Conservation (phyloP, 2,329 filamentous ascomycete genomes). For the Tolypocladium paradoxum region DNA sequence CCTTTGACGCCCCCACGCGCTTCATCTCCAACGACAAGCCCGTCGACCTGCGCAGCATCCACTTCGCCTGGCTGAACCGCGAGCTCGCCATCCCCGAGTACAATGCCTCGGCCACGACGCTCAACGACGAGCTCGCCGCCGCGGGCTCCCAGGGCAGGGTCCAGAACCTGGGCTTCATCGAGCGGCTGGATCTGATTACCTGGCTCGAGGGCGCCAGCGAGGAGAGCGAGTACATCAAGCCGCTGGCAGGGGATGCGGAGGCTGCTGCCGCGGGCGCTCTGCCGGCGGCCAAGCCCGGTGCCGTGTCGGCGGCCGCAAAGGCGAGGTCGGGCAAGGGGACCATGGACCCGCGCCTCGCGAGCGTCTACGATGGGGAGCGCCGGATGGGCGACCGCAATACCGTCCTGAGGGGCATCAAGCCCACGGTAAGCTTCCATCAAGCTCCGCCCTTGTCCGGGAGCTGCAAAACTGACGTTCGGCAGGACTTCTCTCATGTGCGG, state of each 20-base stretch:
- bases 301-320: conserved; percentile 30
- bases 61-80: conserved; percentile 91
- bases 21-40: conserved; percentile 69
- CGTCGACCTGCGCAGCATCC: conserved; percentile 86
- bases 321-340: conserved; percentile 51
- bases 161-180: conserved; percentile 83
- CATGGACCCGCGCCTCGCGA: conserved; percentile 69
- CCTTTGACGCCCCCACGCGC: conserved; percentile 66
- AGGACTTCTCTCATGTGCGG: conserved; percentile 93
- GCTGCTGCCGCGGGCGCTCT: conserved; percentile 32
- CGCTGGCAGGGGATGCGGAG: conserved; percentile 54
- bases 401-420: conserved; percentile 75
- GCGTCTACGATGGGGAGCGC: conserved; percentile 86
- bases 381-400: conserved; percentile 90
- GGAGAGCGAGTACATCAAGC: conserved; percentile 87
- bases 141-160: conserved; percentile 55
- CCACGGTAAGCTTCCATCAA: conserved; percentile 51
- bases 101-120: conserved; percentile 67
- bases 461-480: conserved; percentile 3
- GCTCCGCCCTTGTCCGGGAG: background rate
- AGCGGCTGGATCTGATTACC: conserved; percentile 81
- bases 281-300: conserved; percentile 22
- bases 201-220: conserved; percentile 87
- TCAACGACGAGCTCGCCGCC: conserved; percentile 67
- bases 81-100: conserved; percentile 86